These are phyloP conservation scores for Solanum peruvianum DNA, from an alignment of 257 asterid genomes.

Conservation along the genomic window DNA sequence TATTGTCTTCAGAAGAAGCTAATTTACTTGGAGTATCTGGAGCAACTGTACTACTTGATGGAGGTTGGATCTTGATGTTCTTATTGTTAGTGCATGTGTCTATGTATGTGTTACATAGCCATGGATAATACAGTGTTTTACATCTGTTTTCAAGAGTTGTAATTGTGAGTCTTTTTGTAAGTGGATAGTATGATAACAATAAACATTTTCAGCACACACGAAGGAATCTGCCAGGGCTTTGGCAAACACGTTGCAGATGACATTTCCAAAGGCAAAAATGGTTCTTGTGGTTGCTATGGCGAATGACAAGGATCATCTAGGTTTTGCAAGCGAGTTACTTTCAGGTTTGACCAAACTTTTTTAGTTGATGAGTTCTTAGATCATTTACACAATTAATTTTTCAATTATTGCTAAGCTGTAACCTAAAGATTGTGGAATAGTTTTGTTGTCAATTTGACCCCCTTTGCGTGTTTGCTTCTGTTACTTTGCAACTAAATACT, in stretches of 20 bases:
- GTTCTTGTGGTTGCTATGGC: constrained; percentile 89
- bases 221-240: constrained; percentile 88
- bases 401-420: neutral
- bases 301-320: constrained; percentile 79
- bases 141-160: neutral
- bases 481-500: neutral
- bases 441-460: neutral
- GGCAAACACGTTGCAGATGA: constrained; percentile 41
- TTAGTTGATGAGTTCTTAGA: neutral
- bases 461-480: neutral
- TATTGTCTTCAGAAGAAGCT: constrained; percentile 59
- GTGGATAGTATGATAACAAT: neutral
- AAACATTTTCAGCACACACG: constrained; percentile 69
- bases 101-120: neutral
- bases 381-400: neutral
- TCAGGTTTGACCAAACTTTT: constrained; percentile 38
- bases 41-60: constrained; percentile 64
- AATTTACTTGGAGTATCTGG: constrained; percentile 55
- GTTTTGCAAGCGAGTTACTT: constrained; percentile 65
- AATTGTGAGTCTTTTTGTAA: neutral
- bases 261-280: constrained; percentile 6
- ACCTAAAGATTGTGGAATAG: neutral
- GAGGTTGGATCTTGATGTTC: constrained; percentile 45
- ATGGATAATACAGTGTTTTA: neutral
- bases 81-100: neutral